Base-by-base conservation (phyloP, 768 basidiomycete species). In the Austroboletus eburneus region DNA sequence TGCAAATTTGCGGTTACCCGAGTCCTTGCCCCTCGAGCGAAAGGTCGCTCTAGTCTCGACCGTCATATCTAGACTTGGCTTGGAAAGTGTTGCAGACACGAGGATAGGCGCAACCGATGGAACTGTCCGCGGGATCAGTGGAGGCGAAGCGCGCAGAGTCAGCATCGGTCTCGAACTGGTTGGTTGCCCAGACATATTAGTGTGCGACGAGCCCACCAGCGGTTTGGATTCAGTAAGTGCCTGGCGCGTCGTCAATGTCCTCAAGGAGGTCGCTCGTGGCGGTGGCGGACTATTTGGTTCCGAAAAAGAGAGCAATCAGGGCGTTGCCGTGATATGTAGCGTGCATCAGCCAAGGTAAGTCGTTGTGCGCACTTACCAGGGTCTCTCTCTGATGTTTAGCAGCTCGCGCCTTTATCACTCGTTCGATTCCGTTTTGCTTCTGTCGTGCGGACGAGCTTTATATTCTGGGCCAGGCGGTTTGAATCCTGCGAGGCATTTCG, bases 191-290 rank as follows among this genome's bases (percentile, higher is more conserved):
- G 89, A 92, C 59, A 73, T 96, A 10, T 66, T 96, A 33, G 80
- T 95, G 23, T 73, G 92, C 25, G 93, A 96, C 57, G 93, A 96
- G 58, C 93, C 93, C 7, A 85, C 86, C 2, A 65, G 61, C 72
- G 87, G 88, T 8, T 72, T 96, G 49, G 93, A 96, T 63, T 91
- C 90, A 0, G 88, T 93, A 7, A 91, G 89, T 20, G 92, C 92
- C 0, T 72, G 80, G 16, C 80, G 87, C 40, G 80, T 95, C 24
- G 78, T 91, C n/a, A 76, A 74, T 38, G 82, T 92, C 2, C 76
- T 96, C 20, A 77, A 80, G 53, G 75, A 77, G 22, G 83, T 96
- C 30, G 87, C 91, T 0, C 79, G 83, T 45, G 65, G 55, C 27
- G 64, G 65, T 30, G 58, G 58, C 3, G 55, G 46, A 29, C 16